Base-by-base conservation (phyloP, 805 yeast species). In the Teunomyces funiuensis region DNA sequence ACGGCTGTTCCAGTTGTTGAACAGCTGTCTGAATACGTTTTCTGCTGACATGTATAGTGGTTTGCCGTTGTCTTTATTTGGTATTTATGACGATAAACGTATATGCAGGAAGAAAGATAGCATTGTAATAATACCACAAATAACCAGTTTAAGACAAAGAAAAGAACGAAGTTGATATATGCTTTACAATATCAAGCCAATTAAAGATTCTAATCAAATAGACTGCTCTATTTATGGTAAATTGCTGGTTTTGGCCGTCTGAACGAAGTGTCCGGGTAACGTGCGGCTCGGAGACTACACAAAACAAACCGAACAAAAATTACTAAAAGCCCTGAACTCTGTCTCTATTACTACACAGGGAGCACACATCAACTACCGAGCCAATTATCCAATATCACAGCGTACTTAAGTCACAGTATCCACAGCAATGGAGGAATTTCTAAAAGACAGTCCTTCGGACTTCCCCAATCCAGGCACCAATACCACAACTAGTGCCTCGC, bases 381-480 rank as follows among this genome's bases (percentile, higher is more conserved):
- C n/a, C 15, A 28, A 7, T 14, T 14, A 28, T 15, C 16, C 9
- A n/a, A 28, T n/a, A 14, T 6, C 11, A n/a, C 9, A 28, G 30
- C 30, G 30, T 13, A 13, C 23, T 3, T 31, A n/a, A 6, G 9
- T n/a, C 6, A 13, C 19, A 8, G 10, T 14, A 11, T 14, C 9
- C 39, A 27, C 25, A 17, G 48, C 6, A 16, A 61, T 62, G 67
- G 67, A 62, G 30, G 62, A 60, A 43, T 61, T 50, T 46, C 54
- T 63, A 41, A 61, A 54, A 34, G 65, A 63, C 38, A 63, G 67
- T 49, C 67, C 66, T 27, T 47, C 58, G 34, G 64, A 59, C 44
- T 48, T 41, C 28, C 44, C 42, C 44, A 38, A 30, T 37, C 34
- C 39, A 4, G 14, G 23, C 23, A 36, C 39, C 16, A 29, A 15